These are phyloP conservation scores for Puya raimondii DNA, from an alignment of 176 grass and related monocot genomes.

Conservation along the genomic window DNA sequence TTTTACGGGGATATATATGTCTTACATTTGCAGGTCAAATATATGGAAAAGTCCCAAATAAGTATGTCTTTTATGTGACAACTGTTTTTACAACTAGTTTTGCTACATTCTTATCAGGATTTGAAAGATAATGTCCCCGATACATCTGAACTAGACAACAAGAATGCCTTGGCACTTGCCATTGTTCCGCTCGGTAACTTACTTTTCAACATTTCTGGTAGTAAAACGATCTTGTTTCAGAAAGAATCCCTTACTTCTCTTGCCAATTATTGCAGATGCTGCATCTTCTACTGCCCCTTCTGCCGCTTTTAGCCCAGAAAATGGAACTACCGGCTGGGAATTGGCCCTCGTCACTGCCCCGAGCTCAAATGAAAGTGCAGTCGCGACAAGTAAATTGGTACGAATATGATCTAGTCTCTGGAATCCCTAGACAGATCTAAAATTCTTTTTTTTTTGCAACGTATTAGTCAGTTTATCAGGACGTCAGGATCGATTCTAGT, in stretches of 20 bases:
- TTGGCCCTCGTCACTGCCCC: conserved; percentile 53
- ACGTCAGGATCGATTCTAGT: background rate
- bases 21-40: too few species aligned
- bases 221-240: background rate
- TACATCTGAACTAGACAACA: conserved; percentile 45
- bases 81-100: background rate
- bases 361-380: conserved; percentile 52
- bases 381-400: conserved; percentile 69
- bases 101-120: conserved; percentile 33
- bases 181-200: conserved; percentile 69
- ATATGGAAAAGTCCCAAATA: too few species aligned
- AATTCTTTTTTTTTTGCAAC: too few species aligned
- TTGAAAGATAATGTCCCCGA: conserved; percentile 42
- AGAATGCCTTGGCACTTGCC: conserved; percentile 53
- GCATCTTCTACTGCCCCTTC: conserved; percentile 42
- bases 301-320: conserved; percentile 22
- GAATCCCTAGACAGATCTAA: too few species aligned
- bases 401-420: background rate
- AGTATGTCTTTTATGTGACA: background rate
- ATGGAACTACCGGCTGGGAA: conserved; percentile 72
- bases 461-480: background rate
- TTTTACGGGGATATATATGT: too few species aligned
- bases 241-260: background rate
- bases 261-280: conserved; percentile 33
- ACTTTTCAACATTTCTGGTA: background rate